Conservation (phyloP, 2,329 filamentous ascomycete species). For the Grosmannia serpens region DNA sequence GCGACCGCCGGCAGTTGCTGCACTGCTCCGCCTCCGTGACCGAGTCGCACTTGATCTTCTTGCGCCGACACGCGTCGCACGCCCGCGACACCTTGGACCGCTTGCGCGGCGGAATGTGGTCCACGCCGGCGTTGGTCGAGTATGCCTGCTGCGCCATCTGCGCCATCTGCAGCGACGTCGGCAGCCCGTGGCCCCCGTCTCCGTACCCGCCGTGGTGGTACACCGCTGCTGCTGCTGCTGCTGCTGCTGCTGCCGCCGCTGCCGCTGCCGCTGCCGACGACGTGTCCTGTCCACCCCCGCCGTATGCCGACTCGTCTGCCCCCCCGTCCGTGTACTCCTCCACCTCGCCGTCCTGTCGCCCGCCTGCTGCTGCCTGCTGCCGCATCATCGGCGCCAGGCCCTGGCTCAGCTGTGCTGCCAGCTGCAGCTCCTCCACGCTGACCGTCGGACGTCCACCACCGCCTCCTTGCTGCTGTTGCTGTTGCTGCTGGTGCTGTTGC, state of each 20-base stretch:
- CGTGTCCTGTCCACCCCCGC: neutral
- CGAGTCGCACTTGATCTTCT: constrained; percentile 85
- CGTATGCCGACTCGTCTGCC: neutral
- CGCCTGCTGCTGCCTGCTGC: constrained; percentile 24
- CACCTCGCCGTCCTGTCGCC: constrained; percentile 16
- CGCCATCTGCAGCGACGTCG: constrained; percentile 22
- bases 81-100: constrained; percentile 78
- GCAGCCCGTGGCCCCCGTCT: constrained; percentile 13
- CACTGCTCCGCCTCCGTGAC: constrained; percentile 65
- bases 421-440: constrained; percentile 44
- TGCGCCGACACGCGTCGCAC: constrained; percentile 79
- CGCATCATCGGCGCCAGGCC: constrained; percentile 40
- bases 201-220: constrained; percentile 10
- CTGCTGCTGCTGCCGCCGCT: constrained; percentile 13
- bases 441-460: constrained; percentile 20
- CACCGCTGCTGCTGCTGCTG: constrained; percentile 14
- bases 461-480: constrained; percentile 27
- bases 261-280: neutral
- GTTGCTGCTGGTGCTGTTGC: constrained; percentile 22
- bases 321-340: constrained; percentile 14
- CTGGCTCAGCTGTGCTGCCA: constrained; percentile 46
- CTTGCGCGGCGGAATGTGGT: constrained; percentile 58
- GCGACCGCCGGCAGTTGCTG: constrained; percentile 67
- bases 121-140: constrained; percentile 22
- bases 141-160: constrained; percentile 32